Evolutionary conservation across 257 asterid genomes (phyloP).

Genomic region (Nicotiana benthamiana): DNA sequence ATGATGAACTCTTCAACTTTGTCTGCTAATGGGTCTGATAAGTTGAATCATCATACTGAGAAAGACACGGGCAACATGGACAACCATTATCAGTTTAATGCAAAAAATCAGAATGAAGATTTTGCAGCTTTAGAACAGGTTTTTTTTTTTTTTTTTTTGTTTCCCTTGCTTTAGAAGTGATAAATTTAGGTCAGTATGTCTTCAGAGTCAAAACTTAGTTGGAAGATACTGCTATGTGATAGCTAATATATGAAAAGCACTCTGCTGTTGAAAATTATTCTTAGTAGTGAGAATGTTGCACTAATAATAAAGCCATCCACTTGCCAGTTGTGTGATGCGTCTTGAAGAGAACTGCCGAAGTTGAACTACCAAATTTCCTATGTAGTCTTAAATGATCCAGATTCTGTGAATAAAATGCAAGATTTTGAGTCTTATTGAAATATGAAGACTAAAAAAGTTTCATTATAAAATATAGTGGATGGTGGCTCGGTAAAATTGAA

Average conservation of each 20-base stretch:
- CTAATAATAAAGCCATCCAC: background rate
- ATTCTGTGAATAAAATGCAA: background rate
- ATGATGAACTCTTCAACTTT: conserved; percentile 23
- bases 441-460: background rate
- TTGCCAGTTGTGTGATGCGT: background rate
- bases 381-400: background rate
- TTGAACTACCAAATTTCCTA: background rate
- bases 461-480: background rate
- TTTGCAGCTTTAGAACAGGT: conserved; percentile 98
- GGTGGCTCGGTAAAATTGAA: background rate
- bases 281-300: background rate
- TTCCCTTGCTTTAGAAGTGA: conserved; percentile 1
- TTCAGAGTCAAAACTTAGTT: background rate
- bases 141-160: conserved; percentile 6
- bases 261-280: background rate
- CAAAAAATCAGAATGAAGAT: conserved; percentile 69
- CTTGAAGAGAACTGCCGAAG: background rate
- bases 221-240: background rate
- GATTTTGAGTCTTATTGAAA: background rate
- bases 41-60: conserved; percentile 34
- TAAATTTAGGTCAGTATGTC: background rate
- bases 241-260: background rate
- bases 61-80: conserved; percentile 10
- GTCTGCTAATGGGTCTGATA: conserved; percentile 35
- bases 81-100: conserved; percentile 33